A percentile compares a stretch with the other conserved stretches of the same genome.
Conservation (phyloP, 805 yeast species). For the Lachancea sp. region DNA sequence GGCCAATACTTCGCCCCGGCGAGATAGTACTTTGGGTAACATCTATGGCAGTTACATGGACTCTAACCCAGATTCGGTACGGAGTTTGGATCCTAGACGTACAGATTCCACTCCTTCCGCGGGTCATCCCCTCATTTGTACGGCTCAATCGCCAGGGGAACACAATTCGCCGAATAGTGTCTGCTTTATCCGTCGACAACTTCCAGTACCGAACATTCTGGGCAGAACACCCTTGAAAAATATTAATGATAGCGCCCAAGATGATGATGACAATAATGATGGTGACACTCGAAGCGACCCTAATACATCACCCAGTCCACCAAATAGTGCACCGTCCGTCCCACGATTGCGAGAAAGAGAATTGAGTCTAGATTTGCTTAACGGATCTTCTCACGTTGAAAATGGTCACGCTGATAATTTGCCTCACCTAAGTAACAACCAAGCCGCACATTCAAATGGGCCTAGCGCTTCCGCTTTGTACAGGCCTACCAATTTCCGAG, state of each 20-base stretch:
- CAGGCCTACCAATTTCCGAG: neutral
- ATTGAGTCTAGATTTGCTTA: neutral
- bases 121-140: neutral
- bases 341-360: neutral
- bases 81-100: constrained; percentile 21
- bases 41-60: constrained; percentile 9
- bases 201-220: constrained; percentile 18
- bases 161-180: constrained; percentile 13
- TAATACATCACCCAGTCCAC: constrained; percentile 8
- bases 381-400: neutral
- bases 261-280: neutral
- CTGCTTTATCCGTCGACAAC: constrained; percentile 12
- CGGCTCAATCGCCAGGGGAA: constrained; percentile 3
- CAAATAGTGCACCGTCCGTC: neutral
- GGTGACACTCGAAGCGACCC: neutral
- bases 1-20: neutral
- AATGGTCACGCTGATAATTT: neutral
- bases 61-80: neutral
- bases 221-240: constrained; percentile 20
- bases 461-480: neutral
- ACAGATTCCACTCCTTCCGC: constrained; percentile 5
- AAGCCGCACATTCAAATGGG: neutral
- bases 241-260: neutral
- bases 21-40: constrained; percentile 5
- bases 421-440: neutral